Base-by-base conservation (phyloP, 768 basidiomycete species). In the Tylopilus sp. region DNA sequence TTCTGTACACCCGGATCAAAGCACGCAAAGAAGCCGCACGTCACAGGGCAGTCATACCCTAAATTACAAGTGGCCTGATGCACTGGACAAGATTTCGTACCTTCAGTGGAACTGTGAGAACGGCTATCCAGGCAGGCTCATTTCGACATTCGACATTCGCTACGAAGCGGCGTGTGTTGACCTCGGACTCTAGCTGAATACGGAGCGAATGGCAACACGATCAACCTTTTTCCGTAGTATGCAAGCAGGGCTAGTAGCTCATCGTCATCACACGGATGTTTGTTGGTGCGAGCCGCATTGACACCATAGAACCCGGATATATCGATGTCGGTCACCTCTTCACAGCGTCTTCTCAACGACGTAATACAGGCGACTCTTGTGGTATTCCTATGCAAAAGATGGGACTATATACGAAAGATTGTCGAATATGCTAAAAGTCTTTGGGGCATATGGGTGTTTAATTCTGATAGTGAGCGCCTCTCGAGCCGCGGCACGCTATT, bases 51-150 rank as follows among this genome's bases (percentile, higher is more conserved):
- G 29, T 49, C 17, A 24, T 43, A 12, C 49, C 40, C 17, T 19
- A 8, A 22, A 34, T 50, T 3, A 25, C 31, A 41, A 14, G 17
- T 50, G 40, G 30, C 49, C 30, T 5, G 49, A 41, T 19, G 40
- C 40, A 8, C 9, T 50, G 17, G 49, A 42, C 41, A 50, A 50
- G 40, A 22, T 50, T 3, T 50, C 41, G 10, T n/a, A 10, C 1
- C 41, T 50, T n/a, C 30, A 72, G 48, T 56, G 69, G 45, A 71
- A 74, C 31, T 75, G 73, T 48, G 65, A 67, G 4, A 59, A 61
- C 36, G 83, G 81, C 1, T 83, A 84, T 64, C 73, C 74, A 19
- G 79, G 83, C 77, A 54, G 8, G 74, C 52, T 2, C 22, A 12
- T 1, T 10, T 1, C 19, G n/a, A 19, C 34, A 5, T 12, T 9